A percentile compares a stretch with the other conserved stretches of the same genome.
Conservation (phyloP, 139 green algal species). For the Gonium pectorale region DNA sequence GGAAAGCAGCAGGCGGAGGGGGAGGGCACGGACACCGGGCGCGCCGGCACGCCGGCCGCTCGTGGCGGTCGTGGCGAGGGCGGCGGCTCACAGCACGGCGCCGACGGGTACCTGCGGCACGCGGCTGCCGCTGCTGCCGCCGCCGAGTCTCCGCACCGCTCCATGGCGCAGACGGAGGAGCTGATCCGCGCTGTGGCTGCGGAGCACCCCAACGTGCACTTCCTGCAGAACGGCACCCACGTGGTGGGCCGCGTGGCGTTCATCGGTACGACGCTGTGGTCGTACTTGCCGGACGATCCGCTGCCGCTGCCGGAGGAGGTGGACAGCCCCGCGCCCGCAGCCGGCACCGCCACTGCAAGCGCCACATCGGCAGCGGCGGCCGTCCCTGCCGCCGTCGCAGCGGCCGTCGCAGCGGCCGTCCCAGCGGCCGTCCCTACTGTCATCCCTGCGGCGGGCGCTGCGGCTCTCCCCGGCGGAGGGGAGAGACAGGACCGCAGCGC, state of each 20-base stretch:
- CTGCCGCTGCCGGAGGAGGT: not conserved
- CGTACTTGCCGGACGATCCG: constrained; percentile 6
- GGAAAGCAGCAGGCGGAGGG: not conserved
- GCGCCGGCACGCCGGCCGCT: not conserved
- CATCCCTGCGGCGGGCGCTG: too few species aligned
- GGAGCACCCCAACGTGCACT: constrained; percentile 18
- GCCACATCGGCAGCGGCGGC: not conserved
- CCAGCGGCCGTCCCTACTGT: too few species aligned
- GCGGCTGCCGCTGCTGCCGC: too few species aligned
- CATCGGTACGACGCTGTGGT: constrained; percentile 36
- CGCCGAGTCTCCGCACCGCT: not conserved
- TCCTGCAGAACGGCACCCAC: constrained; percentile 13
- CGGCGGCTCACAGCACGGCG: not conserved
- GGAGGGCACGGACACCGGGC: not conserved
- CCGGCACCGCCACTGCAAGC: too few species aligned
- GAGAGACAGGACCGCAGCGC: too few species aligned
- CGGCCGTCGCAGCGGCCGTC: not conserved
- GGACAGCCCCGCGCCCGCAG: too few species aligned
- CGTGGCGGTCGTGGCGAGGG: not conserved
- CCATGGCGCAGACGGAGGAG: constrained; percentile 28
- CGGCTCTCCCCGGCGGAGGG: too few species aligned
- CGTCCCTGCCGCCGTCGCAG: not conserved
- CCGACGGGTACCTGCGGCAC: too few species aligned
- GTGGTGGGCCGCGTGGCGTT: not conserved
- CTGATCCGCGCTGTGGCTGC: not conserved